phyloP scores from a whole-genome alignment of 257 asterid genomes.

The Primulina huaijiensis region DNA sequence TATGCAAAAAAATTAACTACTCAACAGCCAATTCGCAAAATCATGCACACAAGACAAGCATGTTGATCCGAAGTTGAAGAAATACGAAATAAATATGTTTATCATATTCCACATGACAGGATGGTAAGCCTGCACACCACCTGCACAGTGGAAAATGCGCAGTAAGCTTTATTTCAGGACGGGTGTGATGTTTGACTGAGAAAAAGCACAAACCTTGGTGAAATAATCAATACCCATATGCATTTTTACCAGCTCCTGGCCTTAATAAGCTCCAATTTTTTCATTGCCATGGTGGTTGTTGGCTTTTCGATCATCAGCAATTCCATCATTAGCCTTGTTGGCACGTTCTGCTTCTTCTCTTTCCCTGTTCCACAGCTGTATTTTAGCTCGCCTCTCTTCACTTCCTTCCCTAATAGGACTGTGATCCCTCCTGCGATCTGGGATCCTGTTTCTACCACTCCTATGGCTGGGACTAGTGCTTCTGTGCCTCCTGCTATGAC shows the following conservation, averaged over 20 bases:
- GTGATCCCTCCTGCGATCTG: slow-evolving; percentile 58
- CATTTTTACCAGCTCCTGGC: slow-evolving; percentile 28
- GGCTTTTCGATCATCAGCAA: slow-evolving; percentile 29
- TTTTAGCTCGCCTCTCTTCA: slow-evolving; percentile 94
- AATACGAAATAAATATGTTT: slow-evolving; percentile 27
- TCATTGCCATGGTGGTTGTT: slow-evolving; percentile 27
- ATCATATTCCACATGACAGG: slow-evolving; percentile 67
- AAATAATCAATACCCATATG: slow-evolving; percentile 42
- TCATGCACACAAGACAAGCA: slow-evolving; percentile 29
- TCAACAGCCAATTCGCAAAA: slow-evolving; percentile 11
- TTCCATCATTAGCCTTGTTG: slow-evolving; percentile 32
- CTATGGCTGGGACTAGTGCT: slow-evolving; percentile 60
- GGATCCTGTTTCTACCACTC: slow-evolving; percentile 78
- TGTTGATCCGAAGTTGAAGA: slow-evolving; percentile 21
- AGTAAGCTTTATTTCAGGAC: slow-evolving; percentile 52
- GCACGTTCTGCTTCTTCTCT: slow-evolving; percentile 62
- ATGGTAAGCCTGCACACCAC: slow-evolving; percentile 90
- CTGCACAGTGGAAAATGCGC: slow-evolving; percentile 99
- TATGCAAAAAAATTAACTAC: background rate
- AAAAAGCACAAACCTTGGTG: slow-evolving; percentile 56
- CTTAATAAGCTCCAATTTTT: slow-evolving; percentile 35
- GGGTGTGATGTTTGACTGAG: slow-evolving; percentile 14
- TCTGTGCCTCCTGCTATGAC: slow-evolving; percentile 63
- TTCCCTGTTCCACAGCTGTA: slow-evolving; percentile 95
- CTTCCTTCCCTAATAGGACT: slow-evolving; percentile 94